Base-by-base conservation (phyloP, 1,284 basidiomycete species). In the Flammula alnicola region DNA sequence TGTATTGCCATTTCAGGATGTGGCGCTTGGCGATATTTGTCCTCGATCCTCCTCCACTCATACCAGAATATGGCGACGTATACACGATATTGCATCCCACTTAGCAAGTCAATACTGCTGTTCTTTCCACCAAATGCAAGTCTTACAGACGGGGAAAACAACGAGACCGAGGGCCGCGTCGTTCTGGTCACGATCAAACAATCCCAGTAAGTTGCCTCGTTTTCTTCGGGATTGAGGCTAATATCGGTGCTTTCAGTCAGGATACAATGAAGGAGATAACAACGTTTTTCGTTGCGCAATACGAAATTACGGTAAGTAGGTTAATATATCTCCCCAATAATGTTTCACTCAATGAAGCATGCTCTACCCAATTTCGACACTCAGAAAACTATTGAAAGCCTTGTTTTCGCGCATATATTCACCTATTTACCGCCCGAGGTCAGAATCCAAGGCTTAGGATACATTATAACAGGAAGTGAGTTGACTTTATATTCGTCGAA, bases 371-470 rank as follows among this genome's bases (percentile, higher is more conserved):
- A 25, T 10, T 14, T 22, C 36, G 17, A 43, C 16, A 9, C 16
- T 27, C 43, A 61, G 59, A 61, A 54, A 54, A 57, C 49, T 1
- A 40, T 61, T 6, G 59, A 59, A 47, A 55, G 49, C 38, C 17
- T 57, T 12, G 32, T 57, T 3, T 50, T 35, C 29, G 59, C 57
- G 53, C 59, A 59, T 57, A 57, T 56, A 55, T 42, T 53, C 32
- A 42, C 23, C 12, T 32, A 51, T 5, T 31, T 61, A 23, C 59
- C 59, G 1, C 25, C 17, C 7, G 52, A 57, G 23, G 40, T 59
- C 9, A 20, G 35, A 11, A 31, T 61, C 3, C 41, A 51, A 20
- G 57, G 59, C 7, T 20, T 23, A 0, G 57, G 49, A 22, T 61
- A 59, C 11, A 30, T 49, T 12, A 41, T 61, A 26, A 52, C 39